Base-by-base conservation (phyloP, 2,329 filamentous ascomycete species). In the Alternaria incomplexa region DNA sequence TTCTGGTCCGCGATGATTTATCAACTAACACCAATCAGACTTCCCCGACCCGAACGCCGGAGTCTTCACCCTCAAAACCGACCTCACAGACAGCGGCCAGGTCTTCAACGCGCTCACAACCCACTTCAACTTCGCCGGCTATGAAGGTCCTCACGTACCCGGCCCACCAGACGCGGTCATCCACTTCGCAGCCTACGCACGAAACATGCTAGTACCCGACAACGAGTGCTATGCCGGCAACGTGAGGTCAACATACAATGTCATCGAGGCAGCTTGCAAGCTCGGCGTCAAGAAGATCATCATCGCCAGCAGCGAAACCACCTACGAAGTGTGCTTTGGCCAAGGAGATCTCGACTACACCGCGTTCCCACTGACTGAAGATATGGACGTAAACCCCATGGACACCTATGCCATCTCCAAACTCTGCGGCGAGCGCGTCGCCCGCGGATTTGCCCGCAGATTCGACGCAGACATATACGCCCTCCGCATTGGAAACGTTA, bases 401-500 rank as follows among this genome's bases (percentile, higher is more conserved):
- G 88, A 90, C 64, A 84, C 85, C 0, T 90, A 90, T 70, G 87
- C 87, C 1, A 81, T 89, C 11, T 85, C 84, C 15, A 90, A 90
- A 69, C 78, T 89, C 4, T 86, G 85, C 58, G 85, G 85, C 8
- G 88, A 90, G 73, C 82, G 84, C 11, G 85, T 86, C 1, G 87
- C 86, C 0, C 79, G 86, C 3, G 83, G 85, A 1, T 89, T 89
- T 64, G 84, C 87, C 0, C 80, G 85, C 1, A 80, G 88, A 3
- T 90, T 86, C 66, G 69, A 73, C 43, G 80, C 79, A 2, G 88
- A 90, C 73, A 87, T 90, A 65, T 90, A 90, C 69, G 85, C 83
- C 1, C 74, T 90, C 23, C 81, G 87, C 3, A 88, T 90, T 53
- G 88, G 88, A 12, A 86, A 88, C 57, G 85, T 90, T 6, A 83